Percentiles rank a stretch among this genome's conserved stretches.
Conservation (phyloP, 495 filamentous ascomycete genomes). For the Neurospora sp. region DNA sequence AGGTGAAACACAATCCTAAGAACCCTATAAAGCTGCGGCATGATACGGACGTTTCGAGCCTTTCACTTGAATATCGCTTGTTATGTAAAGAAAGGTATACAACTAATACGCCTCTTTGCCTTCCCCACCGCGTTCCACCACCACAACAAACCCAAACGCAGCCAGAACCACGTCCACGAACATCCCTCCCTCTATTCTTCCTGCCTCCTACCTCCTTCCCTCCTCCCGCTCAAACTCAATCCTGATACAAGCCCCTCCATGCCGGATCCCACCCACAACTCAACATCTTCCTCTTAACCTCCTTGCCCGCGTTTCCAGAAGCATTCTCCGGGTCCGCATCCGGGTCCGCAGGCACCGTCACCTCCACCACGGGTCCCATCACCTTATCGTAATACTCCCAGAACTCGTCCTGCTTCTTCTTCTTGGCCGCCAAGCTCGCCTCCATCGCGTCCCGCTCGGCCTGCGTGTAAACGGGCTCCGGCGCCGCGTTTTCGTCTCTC, state of each 20-base stretch:
- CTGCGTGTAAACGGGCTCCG: conserved; percentile 30
- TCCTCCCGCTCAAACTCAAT: not conserved
- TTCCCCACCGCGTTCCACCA: not conserved
- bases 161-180: not conserved
- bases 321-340: not conserved
- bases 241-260: not conserved
- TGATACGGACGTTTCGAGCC: not conserved
- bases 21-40: not conserved
- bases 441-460: conserved; percentile 8
- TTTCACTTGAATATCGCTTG: not conserved
- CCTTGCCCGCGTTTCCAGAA: not conserved
- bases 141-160: not conserved
- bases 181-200: not conserved
- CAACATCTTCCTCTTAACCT: not conserved
- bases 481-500: conserved; percentile 28
- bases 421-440: conserved; percentile 3
- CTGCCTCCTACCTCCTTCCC: not conserved
- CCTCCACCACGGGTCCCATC: not conserved
- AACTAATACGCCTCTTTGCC: not conserved
- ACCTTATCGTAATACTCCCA: conserved; percentile 12
- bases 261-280: not conserved
- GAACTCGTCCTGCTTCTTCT: conserved; percentile 10
- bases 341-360: not conserved
- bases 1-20: not conserved
- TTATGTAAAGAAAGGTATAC: not conserved